These are phyloP conservation scores for Oxytropis ochrocephala DNA, from an alignment of 306 rosid species.

Conservation along the genomic window DNA sequence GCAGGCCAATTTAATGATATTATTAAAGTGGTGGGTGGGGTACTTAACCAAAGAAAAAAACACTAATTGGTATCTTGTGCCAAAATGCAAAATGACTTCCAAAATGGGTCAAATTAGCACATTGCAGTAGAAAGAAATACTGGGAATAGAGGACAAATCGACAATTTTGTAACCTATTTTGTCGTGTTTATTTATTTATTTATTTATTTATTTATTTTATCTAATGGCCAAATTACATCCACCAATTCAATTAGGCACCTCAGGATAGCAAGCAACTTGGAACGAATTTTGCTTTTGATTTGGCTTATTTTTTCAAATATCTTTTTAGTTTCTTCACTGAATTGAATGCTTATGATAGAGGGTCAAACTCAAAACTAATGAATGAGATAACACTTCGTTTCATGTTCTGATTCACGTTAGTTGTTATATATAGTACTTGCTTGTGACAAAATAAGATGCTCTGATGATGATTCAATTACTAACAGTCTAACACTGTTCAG, in stretches of 20 bases:
- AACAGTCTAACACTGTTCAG: neutral
- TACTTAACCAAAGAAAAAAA: neutral
- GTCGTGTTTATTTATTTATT: constrained; percentile 22
- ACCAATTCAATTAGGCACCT: constrained; percentile 7
- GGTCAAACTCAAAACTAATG: constrained; percentile 4
- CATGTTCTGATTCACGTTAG: constrained; percentile 23
- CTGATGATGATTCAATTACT: neutral
- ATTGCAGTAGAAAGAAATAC: neutral
- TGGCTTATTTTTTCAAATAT: neutral
- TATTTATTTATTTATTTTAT: constrained; percentile 12
- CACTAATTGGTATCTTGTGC: neutral
- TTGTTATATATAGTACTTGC: neutral
- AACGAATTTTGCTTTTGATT: constrained; percentile 4
- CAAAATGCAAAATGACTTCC: constrained; percentile 5
- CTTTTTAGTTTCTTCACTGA: neutral
- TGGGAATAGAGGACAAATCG: constrained; percentile 16
- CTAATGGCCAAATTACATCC: constrained; percentile 16
- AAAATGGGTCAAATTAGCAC: constrained; percentile 20
- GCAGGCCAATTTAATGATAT: neutral
- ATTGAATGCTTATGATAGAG: neutral
- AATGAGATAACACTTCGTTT: neutral
- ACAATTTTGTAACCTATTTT: constrained; percentile 1
- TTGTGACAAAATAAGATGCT: constrained; percentile 14
- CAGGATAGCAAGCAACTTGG: neutral
- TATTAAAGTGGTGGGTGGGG: neutral